Evolutionary conservation across 202 grass and related monocot genomes (phyloP), one percentile per base, ranked within the genome.

Genomic region (Dendrocalamus latiflorus): DNA sequence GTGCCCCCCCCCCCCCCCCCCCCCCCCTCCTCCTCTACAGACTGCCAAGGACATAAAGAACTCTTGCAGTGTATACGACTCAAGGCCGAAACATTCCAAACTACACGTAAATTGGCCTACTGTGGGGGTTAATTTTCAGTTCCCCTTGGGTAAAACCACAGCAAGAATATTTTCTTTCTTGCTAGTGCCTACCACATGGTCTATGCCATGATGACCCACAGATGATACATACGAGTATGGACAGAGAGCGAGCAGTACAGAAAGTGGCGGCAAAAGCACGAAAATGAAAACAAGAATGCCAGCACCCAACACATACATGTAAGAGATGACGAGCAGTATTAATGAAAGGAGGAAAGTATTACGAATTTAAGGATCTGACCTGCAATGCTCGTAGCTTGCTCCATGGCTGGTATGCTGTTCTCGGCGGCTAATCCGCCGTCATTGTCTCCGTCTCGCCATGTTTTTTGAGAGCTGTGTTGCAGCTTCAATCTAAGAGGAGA

Each of bases 31-130:
- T 6, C 75, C 84, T 87, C 71, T 84, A 76, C 84, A 84, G 88
- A 87, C 64, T 87, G 75, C 84, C 84, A 87, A 74, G 25, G 28
- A 65, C 68, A 87, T 84, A 84, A 87, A 90, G 75, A 86, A 75
- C 53, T 75, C 53, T 79, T 65, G 80, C 74, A 83, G 83, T 48
- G 75, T 70, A 84, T 87, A 75, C 55, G 69, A 70, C 63, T 80
- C 75, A 70, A 86, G 80, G 75, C 80, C 84, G 55, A 87, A 76
- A 87, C 84, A 87, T 87, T 50, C 63, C 45, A 84, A 90, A 84
- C 45, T 87, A 80, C 80, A 57, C 13, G 50, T 84, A 75, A 84
- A 80, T 80, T 90, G 81, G 84, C 75, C 88, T 70, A 80, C 80
- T 13, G 48, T 33, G 42, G 12, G 47, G 75, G 28, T 76, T 80